Evolutionary conservation across 768 basidiomycete species (phyloP).

Genomic region (Mycena epipterygia): DNA sequence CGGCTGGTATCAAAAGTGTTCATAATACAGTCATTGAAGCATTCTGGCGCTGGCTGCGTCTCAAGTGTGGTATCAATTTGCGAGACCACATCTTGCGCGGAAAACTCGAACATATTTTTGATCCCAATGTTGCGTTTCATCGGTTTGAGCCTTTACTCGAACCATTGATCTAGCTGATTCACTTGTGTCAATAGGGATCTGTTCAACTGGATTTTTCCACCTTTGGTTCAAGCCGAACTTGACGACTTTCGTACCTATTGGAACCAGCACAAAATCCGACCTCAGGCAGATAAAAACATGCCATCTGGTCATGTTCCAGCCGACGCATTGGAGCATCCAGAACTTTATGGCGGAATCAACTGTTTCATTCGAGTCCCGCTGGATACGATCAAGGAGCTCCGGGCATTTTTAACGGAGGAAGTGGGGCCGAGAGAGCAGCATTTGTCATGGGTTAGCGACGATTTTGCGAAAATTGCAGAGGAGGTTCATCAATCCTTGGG

Average conservation of each 20-base stretch:
- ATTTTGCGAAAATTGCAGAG: background rate
- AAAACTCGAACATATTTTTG: slow-evolving; percentile 17
- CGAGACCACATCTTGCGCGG: slow-evolving; percentile 18
- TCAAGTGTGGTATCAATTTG: slow-evolving; percentile 29
- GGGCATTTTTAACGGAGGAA: background rate
- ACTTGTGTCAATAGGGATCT: slow-evolving; percentile 36
- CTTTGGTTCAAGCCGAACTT: slow-evolving; percentile 44
- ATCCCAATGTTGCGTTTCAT: slow-evolving; percentile 1
- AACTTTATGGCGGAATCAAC: slow-evolving; percentile 27
- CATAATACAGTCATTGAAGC: slow-evolving; percentile 37
- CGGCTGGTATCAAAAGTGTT: slow-evolving; percentile 27
- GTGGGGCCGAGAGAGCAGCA: background rate
- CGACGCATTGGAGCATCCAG: slow-evolving; percentile 38
- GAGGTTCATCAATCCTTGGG: background rate
- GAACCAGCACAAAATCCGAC: slow-evolving; percentile 46
- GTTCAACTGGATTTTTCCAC: slow-evolving; percentile 51
- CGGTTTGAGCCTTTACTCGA: slow-evolving; percentile 18
- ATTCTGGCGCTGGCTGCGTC: slow-evolving; percentile 36
- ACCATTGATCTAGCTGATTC: background rate
- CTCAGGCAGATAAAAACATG: slow-evolving; percentile 41
- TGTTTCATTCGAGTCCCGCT: slow-evolving; percentile 34
- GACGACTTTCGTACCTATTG: slow-evolving; percentile 45
- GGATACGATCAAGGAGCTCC: background rate
- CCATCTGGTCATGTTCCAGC: slow-evolving; percentile 46
- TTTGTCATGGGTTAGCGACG: background rate